phyloP scores from a whole-genome alignment of 2,329 filamentous ascomycete species.

The Myotisia sp. region DNA sequence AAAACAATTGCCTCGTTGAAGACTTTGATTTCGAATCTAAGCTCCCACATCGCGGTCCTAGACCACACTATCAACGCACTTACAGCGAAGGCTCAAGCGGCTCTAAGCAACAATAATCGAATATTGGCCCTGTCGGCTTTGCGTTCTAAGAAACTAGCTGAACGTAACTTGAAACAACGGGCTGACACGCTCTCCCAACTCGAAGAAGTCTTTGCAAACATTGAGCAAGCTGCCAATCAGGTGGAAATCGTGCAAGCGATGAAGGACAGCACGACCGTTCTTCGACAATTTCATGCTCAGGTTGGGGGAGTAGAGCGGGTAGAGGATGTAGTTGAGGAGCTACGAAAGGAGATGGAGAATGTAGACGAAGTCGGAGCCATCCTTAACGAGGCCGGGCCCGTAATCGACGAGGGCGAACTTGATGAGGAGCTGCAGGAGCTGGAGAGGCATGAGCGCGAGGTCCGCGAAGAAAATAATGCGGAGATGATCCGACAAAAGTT shows the following conservation, averaged over 20 bases:
- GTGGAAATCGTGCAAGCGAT: slow-evolving; percentile 72
- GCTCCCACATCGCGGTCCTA: slow-evolving; percentile 52
- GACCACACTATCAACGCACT: slow-evolving; percentile 38
- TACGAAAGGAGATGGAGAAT: slow-evolving; percentile 66
- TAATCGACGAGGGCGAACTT: slow-evolving; percentile 66
- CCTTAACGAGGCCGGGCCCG: slow-evolving; percentile 47
- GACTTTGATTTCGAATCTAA: slow-evolving; percentile 54
- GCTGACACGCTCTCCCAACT: slow-evolving; percentile 63
- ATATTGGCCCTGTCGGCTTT: slow-evolving; percentile 63
- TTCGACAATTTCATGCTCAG: slow-evolving; percentile 59
- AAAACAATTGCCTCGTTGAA: slow-evolving; percentile 66
- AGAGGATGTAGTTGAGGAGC: slow-evolving; percentile 56
- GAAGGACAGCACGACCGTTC: slow-evolving; percentile 58
- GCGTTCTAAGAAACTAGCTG: slow-evolving; percentile 67
- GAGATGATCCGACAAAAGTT: slow-evolving; percentile 36
- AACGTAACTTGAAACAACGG: slow-evolving; percentile 56
- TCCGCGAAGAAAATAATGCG: slow-evolving; percentile 36
- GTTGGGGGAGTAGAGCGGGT: slow-evolving; percentile 65
- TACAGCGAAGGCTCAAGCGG: slow-evolving; percentile 48
- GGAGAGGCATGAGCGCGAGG: slow-evolving; percentile 44
- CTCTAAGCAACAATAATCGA: slow-evolving; percentile 58
- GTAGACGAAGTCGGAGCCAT: slow-evolving; percentile 71
- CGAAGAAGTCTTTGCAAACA: slow-evolving; percentile 66
- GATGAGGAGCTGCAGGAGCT: slow-evolving; percentile 75
- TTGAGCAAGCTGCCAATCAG: slow-evolving; percentile 75